phyloP scores from a whole-genome alignment of 2,329 filamentous ascomycete species.

The Aspergillus brunneoviolaceus region DNA sequence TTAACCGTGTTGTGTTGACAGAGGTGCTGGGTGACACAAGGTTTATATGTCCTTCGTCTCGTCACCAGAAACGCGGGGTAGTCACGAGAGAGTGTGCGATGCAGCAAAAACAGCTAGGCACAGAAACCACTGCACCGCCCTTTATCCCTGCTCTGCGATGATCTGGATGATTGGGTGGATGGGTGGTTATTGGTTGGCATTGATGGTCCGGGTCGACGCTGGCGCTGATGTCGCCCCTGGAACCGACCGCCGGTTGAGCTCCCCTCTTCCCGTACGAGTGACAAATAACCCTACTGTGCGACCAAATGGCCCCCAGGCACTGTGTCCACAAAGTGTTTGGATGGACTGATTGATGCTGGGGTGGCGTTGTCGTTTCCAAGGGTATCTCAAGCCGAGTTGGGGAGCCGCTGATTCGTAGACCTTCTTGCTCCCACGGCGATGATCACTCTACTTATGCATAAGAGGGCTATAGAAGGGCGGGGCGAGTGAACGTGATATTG shows the following conservation, averaged over 20 bases:
- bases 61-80: constrained; percentile 22
- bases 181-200: constrained; percentile 12
- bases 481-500: not conserved
- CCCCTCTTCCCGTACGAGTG: not conserved
- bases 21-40: constrained; percentile 12
- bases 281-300: not conserved
- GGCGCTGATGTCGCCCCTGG: not conserved
- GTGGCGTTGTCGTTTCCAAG: constrained; percentile 3
- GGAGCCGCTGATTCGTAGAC: not conserved
- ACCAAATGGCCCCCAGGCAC: not conserved
- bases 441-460: not conserved
- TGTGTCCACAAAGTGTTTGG: not conserved
- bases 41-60: constrained; percentile 19
- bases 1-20: not conserved
- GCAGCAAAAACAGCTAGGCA: constrained; percentile 3
- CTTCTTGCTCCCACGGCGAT: not conserved
- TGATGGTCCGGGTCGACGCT: not conserved
- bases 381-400: not conserved
- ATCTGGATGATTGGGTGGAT: constrained; percentile 8
- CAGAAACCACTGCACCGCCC: constrained; percentile 1
- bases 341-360: not conserved
- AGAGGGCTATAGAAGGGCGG: not conserved
- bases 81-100: constrained; percentile 17
- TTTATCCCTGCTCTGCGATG: constrained; percentile 7
- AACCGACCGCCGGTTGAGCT: not conserved